Evolutionary conservation across 441 rosid species (phyloP), one percentile per base, ranked within the genome.

Genomic region (Theobroma grandiflorum): DNA sequence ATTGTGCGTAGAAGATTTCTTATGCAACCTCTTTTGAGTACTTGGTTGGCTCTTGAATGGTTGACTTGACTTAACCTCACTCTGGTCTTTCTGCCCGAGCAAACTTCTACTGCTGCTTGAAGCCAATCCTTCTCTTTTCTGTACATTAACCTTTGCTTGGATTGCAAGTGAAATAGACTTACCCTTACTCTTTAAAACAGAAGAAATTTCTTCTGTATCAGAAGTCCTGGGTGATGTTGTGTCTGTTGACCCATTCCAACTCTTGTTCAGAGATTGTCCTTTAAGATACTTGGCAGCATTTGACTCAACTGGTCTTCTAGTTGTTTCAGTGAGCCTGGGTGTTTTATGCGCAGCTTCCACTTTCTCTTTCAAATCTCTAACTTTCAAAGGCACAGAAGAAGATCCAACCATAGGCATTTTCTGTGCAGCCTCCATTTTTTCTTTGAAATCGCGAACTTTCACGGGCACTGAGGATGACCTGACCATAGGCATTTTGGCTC

Each of bases 71-170:
- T 85, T 89, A 77, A 82, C 85, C 79, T 90, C 95, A 38, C 52
- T 74, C 81, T 86, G 88, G 66, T 92, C 95, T 77, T 86, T 87
- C 66, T 83, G 90, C 49, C 74, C 37, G n/a, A 75, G 84, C 76
- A 85, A 81, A 82, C 79, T 84, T 68, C 88, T 88, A 80, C 87
- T 88, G 74, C 86, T 74, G 58, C 86, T 83, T 45, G 89, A 87
- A 69, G 82, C 80, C 88, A 89, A 67, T 79, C 90, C 90, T 82
- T 88, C 98, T 82, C 97, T 86, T 88, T 88, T 90, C 89, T 92
- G 98, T 65, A 93, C 94, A 78, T 92, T 95, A 66, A 90, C 86
- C 83, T 97, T 97, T 67, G 98, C 92, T 92, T 95, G 99, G 52
- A 93, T 88, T 81, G 98, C 97, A 79, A 97, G 97, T 40, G 99